A percentile compares a stretch with the other conserved stretches of the same genome.
phyloP scores from a whole-genome alignment of 768 basidiomycete species.

The Boletus reticuloceps region DNA sequence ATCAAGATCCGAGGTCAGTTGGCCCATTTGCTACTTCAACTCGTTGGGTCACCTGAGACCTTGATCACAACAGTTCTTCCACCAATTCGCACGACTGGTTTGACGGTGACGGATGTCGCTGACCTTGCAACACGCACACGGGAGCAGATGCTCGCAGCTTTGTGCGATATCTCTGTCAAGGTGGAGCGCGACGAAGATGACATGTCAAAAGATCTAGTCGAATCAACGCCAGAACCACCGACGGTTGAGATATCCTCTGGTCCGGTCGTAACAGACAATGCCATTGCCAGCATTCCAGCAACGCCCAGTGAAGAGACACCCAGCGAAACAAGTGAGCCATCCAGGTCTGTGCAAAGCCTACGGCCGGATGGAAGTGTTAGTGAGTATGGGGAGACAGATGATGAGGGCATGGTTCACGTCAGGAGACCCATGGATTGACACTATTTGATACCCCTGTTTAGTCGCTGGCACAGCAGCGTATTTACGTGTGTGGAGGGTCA shows the following conservation, averaged over 20 bases:
- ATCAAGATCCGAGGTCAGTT: conserved; percentile 72
- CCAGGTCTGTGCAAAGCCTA: conserved; percentile 33
- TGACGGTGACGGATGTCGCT: conserved; percentile 68
- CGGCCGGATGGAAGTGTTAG: conserved; percentile 56
- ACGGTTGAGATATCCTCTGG: conserved; percentile 2
- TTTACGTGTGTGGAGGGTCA: too few relatives aligned
- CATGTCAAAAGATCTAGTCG: conserved; percentile 10
- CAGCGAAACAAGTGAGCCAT: conserved; percentile 27
- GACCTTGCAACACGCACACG: conserved; percentile 66
- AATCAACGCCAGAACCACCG: conserved; percentile 24
- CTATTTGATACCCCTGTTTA: conserved; percentile 27
- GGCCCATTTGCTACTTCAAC: not conserved
- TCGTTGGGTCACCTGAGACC: not conserved
- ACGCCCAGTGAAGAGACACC: conserved; percentile 25
- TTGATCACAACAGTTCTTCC: conserved; percentile 67
- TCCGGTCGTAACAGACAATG: conserved; percentile 21
- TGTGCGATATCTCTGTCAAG: conserved; percentile 73
- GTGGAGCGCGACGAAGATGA: conserved; percentile 31
- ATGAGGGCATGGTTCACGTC: conserved; percentile 80
- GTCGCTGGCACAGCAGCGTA: not conserved
- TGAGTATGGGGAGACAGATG: conserved; percentile 77
- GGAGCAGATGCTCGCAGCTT: conserved; percentile 72
- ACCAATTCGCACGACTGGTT: conserved; percentile 72
- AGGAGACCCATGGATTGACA: conserved; percentile 47
- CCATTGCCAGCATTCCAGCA: conserved; percentile 30